Percentiles rank a stretch among this genome's conserved stretches.
Evolutionary conservation across 306 rosid species (phyloP).

Genomic region (Hippophae gyantsensis): DNA sequence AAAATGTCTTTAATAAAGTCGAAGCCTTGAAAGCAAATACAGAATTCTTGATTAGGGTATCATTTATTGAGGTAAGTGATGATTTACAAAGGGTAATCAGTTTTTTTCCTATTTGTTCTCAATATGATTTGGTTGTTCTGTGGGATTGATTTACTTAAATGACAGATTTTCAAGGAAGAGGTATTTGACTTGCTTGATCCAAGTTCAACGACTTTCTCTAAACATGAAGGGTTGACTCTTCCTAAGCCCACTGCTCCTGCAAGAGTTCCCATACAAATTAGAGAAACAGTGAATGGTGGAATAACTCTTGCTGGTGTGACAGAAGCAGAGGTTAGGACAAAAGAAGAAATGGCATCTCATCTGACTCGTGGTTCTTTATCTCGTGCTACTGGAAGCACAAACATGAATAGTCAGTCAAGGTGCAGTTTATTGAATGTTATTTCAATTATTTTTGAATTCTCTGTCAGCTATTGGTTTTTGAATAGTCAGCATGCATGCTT

Average conservation of each 20-base stretch:
- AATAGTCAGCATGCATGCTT: no score
- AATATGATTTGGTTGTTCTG: slow-evolving; percentile 1
- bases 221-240: slow-evolving; percentile 33
- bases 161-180: slow-evolving; percentile 88
- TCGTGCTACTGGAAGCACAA: slow-evolving; percentile 90
- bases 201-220: slow-evolving; percentile 29
- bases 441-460: no score
- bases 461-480: no score
- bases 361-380: slow-evolving; percentile 59
- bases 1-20: slow-evolving; percentile 43
- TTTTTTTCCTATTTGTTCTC: neutral
- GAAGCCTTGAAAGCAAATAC: slow-evolving; percentile 31
- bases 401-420: slow-evolving; percentile 96
- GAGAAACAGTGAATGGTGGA: slow-evolving; percentile 79
- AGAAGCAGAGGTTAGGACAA: slow-evolving; percentile 66
- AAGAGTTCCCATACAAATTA: slow-evolving; percentile 77
- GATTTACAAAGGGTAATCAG: neutral
- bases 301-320: slow-evolving; percentile 88
- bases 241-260: slow-evolving; percentile 36
- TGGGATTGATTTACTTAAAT: slow-evolving; percentile 1
- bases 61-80: slow-evolving; percentile 77
- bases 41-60: slow-evolving; percentile 67
- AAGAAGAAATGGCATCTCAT: slow-evolving; percentile 74
- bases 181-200: slow-evolving; percentile 81
- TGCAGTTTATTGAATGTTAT: slow-evolving; percentile 2